Conservation (phyloP, 768 basidiomycete species). For the Serpula lacrymans region DNA sequence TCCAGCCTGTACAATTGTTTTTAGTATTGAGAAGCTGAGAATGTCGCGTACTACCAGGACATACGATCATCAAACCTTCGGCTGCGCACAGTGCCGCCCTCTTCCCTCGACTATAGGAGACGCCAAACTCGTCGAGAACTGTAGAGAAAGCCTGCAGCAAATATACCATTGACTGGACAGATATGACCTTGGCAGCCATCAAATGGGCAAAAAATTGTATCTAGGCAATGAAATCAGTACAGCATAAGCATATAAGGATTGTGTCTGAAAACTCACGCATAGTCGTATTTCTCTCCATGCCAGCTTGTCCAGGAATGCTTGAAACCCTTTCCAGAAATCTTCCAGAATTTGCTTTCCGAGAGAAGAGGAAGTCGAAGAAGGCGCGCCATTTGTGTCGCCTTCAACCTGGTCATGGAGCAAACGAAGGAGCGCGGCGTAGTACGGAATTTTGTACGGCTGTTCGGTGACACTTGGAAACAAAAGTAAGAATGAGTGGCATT, state of each 20-base stretch:
- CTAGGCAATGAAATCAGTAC: conserved; percentile 37
- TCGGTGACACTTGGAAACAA: conserved; percentile 66
- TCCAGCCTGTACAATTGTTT: conserved; percentile 63
- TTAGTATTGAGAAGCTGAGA: background rate
- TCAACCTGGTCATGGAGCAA: conserved; percentile 52
- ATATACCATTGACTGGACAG: conserved; percentile 72
- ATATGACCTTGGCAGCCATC: conserved; percentile 71
- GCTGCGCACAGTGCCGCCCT: conserved; percentile 77
- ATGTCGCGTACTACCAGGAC: conserved; percentile 13
- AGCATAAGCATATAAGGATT: background rate
- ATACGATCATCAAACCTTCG: conserved; percentile 74
- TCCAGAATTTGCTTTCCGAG: conserved; percentile 74
- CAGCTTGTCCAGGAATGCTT: conserved; percentile 81
- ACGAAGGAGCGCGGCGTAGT: conserved; percentile 79
- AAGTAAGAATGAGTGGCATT: too few relatives aligned
- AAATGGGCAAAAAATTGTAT: conserved; percentile 93
- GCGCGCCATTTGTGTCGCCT: conserved; percentile 24
- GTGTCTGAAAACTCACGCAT: conserved; percentile 70
- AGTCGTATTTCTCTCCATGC: conserved; percentile 90
- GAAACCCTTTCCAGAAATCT: conserved; percentile 91
- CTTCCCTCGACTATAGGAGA: conserved; percentile 81
- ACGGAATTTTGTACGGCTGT: conserved; percentile 91
- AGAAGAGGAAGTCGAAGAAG: conserved; percentile 37
- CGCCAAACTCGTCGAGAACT: conserved; percentile 87
- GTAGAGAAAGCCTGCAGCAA: conserved; percentile 81